Percentiles rank a stretch among this genome's conserved stretches.
Evolutionary conservation across 2,329 filamentous ascomycete genomes (phyloP).

Genomic region (Teratosphaeria destructans): DNA sequence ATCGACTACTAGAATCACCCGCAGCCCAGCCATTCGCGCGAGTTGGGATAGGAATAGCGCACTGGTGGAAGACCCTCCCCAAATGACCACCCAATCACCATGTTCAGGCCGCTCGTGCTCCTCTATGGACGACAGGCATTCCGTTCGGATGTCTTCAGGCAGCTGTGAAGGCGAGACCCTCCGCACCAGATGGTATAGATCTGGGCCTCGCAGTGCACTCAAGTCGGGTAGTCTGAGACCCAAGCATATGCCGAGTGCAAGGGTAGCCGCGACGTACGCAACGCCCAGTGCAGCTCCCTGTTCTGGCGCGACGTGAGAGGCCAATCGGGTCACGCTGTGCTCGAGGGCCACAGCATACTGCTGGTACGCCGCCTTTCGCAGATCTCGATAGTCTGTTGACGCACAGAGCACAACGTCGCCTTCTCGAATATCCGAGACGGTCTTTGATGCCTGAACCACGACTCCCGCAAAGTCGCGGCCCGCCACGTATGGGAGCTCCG

Average conservation of each 20-base stretch:
- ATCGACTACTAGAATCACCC: conserved; percentile 27
- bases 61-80: conserved; percentile 32
- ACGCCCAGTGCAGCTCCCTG: conserved; percentile 30
- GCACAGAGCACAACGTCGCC: conserved; percentile 14
- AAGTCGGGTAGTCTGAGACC: conserved; percentile 17
- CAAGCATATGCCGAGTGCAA: conserved; percentile 34
- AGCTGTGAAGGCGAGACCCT: background rate
- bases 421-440: background rate
- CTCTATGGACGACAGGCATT: conserved; percentile 3
- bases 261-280: conserved; percentile 30
- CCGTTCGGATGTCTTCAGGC: conserved; percentile 2
- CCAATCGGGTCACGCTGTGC: conserved; percentile 31
- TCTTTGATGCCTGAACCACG: conserved; percentile 1
- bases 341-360: conserved; percentile 29
- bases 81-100: conserved; percentile 25
- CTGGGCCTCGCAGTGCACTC: background rate
- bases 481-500: conserved; percentile 24
- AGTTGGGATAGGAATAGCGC: conserved; percentile 32
- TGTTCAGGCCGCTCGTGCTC: background rate
- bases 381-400: conserved; percentile 32
- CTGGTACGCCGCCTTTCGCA: conserved; percentile 32
- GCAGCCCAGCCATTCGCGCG: conserved; percentile 23
- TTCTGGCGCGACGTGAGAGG: conserved; percentile 23
- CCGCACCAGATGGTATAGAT: background rate
- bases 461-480: conserved; percentile 2